Percentiles rank a stretch among this genome's conserved stretches.
Evolutionary conservation across 495 filamentous ascomycete genomes (phyloP).

Genomic region (Penicillium coffeae): DNA sequence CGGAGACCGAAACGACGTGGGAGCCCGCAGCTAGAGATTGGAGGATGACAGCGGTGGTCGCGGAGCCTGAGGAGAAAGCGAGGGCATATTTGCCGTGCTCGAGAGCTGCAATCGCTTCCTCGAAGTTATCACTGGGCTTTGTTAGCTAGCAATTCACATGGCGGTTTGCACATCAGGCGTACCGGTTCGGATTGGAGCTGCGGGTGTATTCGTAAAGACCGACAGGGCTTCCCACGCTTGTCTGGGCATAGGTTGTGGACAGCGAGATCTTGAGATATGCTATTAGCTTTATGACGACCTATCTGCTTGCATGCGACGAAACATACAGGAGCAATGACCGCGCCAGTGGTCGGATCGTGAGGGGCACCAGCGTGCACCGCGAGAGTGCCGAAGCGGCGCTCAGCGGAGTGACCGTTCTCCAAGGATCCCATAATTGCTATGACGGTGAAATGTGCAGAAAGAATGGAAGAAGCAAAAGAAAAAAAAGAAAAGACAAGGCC

Average conservation of each 20-base stretch:
- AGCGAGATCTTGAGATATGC: slow-evolving; percentile 68
- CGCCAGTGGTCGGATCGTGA: slow-evolving; percentile 86
- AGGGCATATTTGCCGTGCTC: slow-evolving; percentile 91
- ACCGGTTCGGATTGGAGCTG: slow-evolving; percentile 88
- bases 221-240: slow-evolving; percentile 75
- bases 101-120: slow-evolving; percentile 82
- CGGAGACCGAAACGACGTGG: slow-evolving; percentile 92
- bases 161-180: slow-evolving; percentile 2
- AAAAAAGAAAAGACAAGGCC: not conserved
- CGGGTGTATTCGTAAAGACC: slow-evolving; percentile 88
- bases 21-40: slow-evolving; percentile 89
- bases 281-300: slow-evolving; percentile 5
- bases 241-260: slow-evolving; percentile 90
- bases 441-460: too few relatives aligned
- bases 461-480: slow-evolving; percentile 7
- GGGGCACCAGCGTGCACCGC: slow-evolving; percentile 91
- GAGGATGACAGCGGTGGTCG: slow-evolving; percentile 86
- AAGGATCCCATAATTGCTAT: slow-evolving; percentile 22
- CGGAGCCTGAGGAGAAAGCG: slow-evolving; percentile 92
- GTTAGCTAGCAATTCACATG: not conserved
- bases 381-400: slow-evolving; percentile 79
- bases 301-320: not conserved
- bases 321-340: slow-evolving; percentile 82
- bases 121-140: slow-evolving; percentile 70
- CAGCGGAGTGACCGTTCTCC: slow-evolving; percentile 24